These are phyloP conservation scores for Moesziomyces antarcticus DNA, from an alignment of 1,284 basidiomycete genomes.

Conservation along the genomic window DNA sequence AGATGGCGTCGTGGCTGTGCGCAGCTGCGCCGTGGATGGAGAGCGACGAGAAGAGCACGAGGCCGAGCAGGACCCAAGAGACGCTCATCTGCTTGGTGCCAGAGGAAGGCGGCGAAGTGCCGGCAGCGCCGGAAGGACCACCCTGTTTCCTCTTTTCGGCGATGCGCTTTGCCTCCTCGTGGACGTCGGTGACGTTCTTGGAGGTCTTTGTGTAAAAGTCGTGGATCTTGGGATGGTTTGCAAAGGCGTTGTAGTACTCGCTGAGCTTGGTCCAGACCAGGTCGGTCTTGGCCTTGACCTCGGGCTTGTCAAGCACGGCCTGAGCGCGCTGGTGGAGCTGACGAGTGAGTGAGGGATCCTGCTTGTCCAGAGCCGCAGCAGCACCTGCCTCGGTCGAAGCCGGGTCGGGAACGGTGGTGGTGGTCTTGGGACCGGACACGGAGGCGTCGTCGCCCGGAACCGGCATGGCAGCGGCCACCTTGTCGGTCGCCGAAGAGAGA, in stretches of 20 bases:
- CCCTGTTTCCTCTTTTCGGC: slow-evolving; percentile 71
- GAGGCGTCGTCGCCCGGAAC: slow-evolving; percentile 41
- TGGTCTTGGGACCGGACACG: slow-evolving; percentile 41
- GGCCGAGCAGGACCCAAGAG: slow-evolving; percentile 41
- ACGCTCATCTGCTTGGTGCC: slow-evolving; percentile 43
- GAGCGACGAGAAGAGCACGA: slow-evolving; percentile 44
- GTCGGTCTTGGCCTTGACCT: slow-evolving; percentile 55
- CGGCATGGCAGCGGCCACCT: slow-evolving; percentile 47
- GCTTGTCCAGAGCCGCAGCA: slow-evolving; percentile 8
- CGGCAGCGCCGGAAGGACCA: slow-evolving; percentile 42
- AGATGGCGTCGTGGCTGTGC: slow-evolving; percentile 36
- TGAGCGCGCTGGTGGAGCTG: slow-evolving; percentile 50
- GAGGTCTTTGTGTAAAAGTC: slow-evolving; percentile 81
- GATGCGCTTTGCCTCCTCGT: slow-evolving; percentile 85
- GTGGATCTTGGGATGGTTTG: slow-evolving; percentile 65
- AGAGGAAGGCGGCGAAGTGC: slow-evolving; percentile 26
- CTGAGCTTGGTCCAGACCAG: slow-evolving; percentile 57
- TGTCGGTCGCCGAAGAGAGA: slow-evolving; percentile 40
- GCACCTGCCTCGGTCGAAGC: slow-evolving; percentile 8
- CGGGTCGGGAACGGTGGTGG: slow-evolving; percentile 45
- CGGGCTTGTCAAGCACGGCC: slow-evolving; percentile 51
- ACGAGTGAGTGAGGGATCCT: slow-evolving; percentile 47
- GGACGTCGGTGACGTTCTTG: slow-evolving; percentile 84
- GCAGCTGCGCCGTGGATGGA: slow-evolving; percentile 35
- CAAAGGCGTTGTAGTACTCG: slow-evolving; percentile 59